phyloP scores from a whole-genome alignment of 192 early-diverging fungal genomes.

The Mortierella hygrophila region DNA sequence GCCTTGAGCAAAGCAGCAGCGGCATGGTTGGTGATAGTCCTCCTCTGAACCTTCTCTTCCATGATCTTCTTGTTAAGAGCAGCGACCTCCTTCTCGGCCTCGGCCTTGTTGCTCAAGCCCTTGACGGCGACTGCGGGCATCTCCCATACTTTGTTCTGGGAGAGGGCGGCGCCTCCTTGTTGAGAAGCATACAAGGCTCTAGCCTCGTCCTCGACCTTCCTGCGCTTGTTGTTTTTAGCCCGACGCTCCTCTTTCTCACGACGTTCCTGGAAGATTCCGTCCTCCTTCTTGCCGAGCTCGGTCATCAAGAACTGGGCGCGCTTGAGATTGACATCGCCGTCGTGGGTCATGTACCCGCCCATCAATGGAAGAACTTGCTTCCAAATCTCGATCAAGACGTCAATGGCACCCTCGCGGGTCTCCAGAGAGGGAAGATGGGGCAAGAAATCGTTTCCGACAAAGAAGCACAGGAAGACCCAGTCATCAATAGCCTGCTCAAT shows the following conservation, averaged over 20 bases:
- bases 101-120: slow-evolving; percentile 42
- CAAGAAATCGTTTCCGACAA: slow-evolving; percentile 96
- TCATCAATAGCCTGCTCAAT: slow-evolving; percentile 96
- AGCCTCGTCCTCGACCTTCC: slow-evolving; percentile 48
- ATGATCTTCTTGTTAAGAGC: slow-evolving; percentile 52
- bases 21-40: slow-evolving; percentile 56
- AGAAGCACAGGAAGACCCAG: slow-evolving; percentile 97
- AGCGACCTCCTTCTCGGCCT: slow-evolving; percentile 49
- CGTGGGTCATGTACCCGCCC: slow-evolving; percentile 89
- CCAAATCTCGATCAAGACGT: slow-evolving; percentile 90
- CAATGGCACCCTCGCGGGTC: slow-evolving; percentile 95
- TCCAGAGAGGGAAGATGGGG: slow-evolving; percentile 94
- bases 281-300: slow-evolving; percentile 87
- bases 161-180: slow-evolving; percentile 37
- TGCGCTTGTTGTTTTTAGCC: slow-evolving; percentile 59
- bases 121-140: slow-evolving; percentile 51
- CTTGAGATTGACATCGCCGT: slow-evolving; percentile 82
- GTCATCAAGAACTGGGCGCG: slow-evolving; percentile 84
- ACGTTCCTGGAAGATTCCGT: slow-evolving; percentile 79
- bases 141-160: slow-evolving; percentile 30
- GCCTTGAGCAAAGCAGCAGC: slow-evolving; percentile 77
- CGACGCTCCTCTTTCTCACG: slow-evolving; percentile 64
- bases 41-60: slow-evolving; percentile 49
- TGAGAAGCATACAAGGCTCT: slow-evolving; percentile 38
- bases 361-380: slow-evolving; percentile 80